Base-by-base conservation (phyloP, 768 basidiomycete genomes). In the Hydnomerulius pinastri region DNA sequence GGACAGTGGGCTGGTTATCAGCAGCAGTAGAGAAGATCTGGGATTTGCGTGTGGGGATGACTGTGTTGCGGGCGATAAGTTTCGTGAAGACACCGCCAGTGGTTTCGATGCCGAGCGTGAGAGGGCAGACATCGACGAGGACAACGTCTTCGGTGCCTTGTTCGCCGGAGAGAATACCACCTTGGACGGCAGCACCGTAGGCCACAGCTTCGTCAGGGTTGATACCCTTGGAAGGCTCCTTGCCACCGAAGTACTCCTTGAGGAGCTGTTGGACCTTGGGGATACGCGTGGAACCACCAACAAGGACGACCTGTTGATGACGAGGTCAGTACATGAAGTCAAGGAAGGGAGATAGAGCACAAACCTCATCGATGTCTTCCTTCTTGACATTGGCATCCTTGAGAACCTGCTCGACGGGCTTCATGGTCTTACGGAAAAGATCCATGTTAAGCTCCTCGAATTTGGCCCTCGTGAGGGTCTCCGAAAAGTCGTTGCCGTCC, bases 161-260 rank as follows among this genome's bases (percentile, higher is more conserved):
- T 63, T 92, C 93, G 55, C 96, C 96, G 41, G 94, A 89, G 57
- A 99, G 90, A 63, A 99, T 96, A 76, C 92, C 96, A 73, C 92
- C 96, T 74, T 99, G 96, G 58, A 98, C 92, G 47, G 96, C 96
- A 56, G 96, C 96, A 80, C 96, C 96, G 64, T 97, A 98, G 39
- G 96, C 94, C 59, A 99, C 96, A 55, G 96, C 96, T 77, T 99
- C 96, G 71, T 99, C 96, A 46, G 95, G 94, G 81, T 99, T 98
- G 77, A 98, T 99, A 58, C 91, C 90, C 81, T 93, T 95, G 55
- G 95, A 95, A 46, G 94, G 94, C 70, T 98, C 96, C 78, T 91
- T 97, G 68, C 92, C 89, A 59, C 82, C 86, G 73, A 98, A 99
- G 80, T 83, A 98, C 70, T 98, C 95, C 73, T 93, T 94, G 68